Evolutionary conservation across 1,284 basidiomycete genomes (phyloP), one percentile per base, ranked within the genome.

Genomic region (Malassezia sympodialis): DNA sequence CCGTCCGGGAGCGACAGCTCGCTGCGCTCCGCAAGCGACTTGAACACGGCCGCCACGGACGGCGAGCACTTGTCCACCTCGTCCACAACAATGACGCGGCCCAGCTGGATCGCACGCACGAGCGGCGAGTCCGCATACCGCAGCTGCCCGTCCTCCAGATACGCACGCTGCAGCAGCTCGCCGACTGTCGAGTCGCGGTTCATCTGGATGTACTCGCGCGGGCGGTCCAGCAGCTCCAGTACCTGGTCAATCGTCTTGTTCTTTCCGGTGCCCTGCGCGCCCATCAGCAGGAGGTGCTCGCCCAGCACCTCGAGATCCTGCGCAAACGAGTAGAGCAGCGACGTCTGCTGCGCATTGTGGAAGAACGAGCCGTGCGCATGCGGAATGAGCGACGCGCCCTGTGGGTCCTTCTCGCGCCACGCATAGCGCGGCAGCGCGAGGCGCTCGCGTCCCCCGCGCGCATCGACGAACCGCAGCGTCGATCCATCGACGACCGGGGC

Each of bases 161-260:
- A 63, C 17, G 72, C 64, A 24, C 67, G 66, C 58, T 74, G 72
- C 27, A 74, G 59, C 24, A 74, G 52, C 23, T 61, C 63, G 26
- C 64, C 63, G 11, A 74, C 72, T 2, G 68, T 72, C 17, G 67
- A 68, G 53, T 74, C 72, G 39, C 72, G 65, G 49, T 75, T 73
- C 40, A 76, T 65, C 59, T 76, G 76, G 35, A 76, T 72, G 60
- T 76, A 76, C 62, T 76, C 76, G 27, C 76, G 58, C 23, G 75
- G 76, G 3, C 76, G 61, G 15, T 61, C 54, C 15, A 75, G 67
- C 3, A 76, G 64, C 56, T 75, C 65, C 15, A 75, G 65, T 1
- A 75, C 60, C 21, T 73, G 69, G 49, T 76, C 74, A 48, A 75
- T 69, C 47, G 75, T 65, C 63, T 75, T 75, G 66, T 76, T 76